These are phyloP conservation scores for Plasmodium cynomolgi DNA, from an alignment of 169 alveolate genomes.

Conservation along the genomic window DNA sequence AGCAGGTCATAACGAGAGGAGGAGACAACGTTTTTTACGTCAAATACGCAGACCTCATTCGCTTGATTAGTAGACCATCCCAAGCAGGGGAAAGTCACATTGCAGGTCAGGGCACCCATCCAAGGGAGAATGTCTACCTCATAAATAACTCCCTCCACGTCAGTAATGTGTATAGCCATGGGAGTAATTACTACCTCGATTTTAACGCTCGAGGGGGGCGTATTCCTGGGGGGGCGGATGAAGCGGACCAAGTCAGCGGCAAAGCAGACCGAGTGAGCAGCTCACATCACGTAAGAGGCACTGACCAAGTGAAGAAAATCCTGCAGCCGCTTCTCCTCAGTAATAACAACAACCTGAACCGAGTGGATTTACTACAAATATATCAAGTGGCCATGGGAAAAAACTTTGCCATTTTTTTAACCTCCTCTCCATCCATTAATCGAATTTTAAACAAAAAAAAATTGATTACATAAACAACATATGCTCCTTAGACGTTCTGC, in stretches of 20 bases:
- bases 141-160: slow-evolving; percentile 4
- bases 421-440: slow-evolving; percentile 60
- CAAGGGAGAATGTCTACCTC: neutral
- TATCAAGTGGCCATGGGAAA: slow-evolving; percentile 56
- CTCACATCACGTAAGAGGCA: neutral
- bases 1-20: slow-evolving; percentile 38
- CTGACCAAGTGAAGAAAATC: neutral
- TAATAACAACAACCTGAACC: neutral
- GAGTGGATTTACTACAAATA: slow-evolving; percentile 24
- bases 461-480: slow-evolving; percentile 45
- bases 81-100: neutral
- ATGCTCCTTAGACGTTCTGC: slow-evolving; percentile 38
- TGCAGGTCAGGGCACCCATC: neutral
- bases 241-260: neutral
- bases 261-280: neutral
- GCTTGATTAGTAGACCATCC: neutral
- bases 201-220: neutral
- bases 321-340: slow-evolving; percentile 31
- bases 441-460: slow-evolving; percentile 59
- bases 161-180: neutral
- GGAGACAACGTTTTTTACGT: slow-evolving; percentile 67
- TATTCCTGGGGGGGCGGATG: neutral
- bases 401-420: slow-evolving; percentile 32
- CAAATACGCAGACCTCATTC: slow-evolving; percentile 37
- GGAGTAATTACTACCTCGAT: neutral